Conservation (phyloP, 768 basidiomycete genomes). For the Gelatoporia subvermispora region DNA sequence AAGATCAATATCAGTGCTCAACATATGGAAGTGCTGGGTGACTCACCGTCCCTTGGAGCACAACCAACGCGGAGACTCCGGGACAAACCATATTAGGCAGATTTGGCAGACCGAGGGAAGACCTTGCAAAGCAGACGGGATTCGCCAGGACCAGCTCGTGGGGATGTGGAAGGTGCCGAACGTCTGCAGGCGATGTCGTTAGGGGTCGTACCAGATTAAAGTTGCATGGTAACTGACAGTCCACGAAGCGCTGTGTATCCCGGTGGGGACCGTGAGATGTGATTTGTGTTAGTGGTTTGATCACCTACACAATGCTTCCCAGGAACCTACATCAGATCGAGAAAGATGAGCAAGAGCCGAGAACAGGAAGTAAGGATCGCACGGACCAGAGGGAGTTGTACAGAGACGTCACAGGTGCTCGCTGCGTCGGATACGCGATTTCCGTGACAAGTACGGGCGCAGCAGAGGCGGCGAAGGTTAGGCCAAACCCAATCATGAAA, state of each 20-base stretch:
- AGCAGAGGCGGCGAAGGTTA: conserved; percentile 35
- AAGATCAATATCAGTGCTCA: too few species aligned
- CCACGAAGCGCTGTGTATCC: conserved; percentile 5
- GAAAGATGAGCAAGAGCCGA: conserved; percentile 4
- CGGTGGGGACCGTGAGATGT: background rate
- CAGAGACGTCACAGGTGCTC: conserved; percentile 38
- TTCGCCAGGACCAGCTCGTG: conserved; percentile 50
- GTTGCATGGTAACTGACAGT: background rate
- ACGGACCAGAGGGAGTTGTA: conserved; percentile 41
- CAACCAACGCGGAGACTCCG: conserved; percentile 63
- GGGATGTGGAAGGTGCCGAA: conserved; percentile 39
- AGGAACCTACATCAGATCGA: conserved; percentile 22
- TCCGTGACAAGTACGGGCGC: conserved; percentile 49
- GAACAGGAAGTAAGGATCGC: conserved; percentile 1
- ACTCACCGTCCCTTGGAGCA: conserved; percentile 47
- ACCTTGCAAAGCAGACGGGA: conserved; percentile 58
- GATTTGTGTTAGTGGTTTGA: background rate
- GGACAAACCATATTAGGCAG: conserved; percentile 50
- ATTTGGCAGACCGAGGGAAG: conserved; percentile 51
- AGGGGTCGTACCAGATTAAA: too few species aligned
- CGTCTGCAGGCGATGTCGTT: conserved; percentile 11
- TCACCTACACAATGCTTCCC: conserved; percentile 30
- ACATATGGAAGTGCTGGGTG: too few species aligned
- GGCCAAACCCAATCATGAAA: conserved; percentile 39
- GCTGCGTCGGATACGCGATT: conserved; percentile 45